Conservation (phyloP, 2,329 filamentous ascomycete species). For the Alternaria solani region DNA sequence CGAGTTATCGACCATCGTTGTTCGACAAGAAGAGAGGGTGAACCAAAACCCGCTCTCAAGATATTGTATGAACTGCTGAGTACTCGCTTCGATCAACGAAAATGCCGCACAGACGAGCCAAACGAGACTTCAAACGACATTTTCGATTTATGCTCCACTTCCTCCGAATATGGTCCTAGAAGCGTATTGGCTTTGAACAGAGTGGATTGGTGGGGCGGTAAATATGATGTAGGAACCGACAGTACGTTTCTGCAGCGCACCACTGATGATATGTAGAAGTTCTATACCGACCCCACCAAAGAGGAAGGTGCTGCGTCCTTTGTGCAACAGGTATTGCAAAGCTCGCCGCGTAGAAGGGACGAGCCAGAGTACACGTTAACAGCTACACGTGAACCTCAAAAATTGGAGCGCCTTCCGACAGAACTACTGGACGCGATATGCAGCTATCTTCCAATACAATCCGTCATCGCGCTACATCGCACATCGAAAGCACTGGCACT, state of each 20-base stretch:
- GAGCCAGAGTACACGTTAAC: neutral
- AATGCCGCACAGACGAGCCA: neutral
- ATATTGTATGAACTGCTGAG: constrained; percentile 24
- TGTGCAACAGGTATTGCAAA: constrained; percentile 20
- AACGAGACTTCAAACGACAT: constrained; percentile 25
- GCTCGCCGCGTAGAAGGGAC: constrained; percentile 11
- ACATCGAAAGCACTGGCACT: constrained; percentile 27
- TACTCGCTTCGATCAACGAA: constrained; percentile 10
- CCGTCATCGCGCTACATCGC: constrained; percentile 29
- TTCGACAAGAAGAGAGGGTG: neutral
- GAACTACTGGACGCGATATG: constrained; percentile 31
- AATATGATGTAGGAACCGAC: constrained; percentile 28
- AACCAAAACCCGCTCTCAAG: constrained; percentile 11
- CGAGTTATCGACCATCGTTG: constrained; percentile 22
- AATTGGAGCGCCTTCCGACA: constrained; percentile 26
- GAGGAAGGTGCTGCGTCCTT: constrained; percentile 16
- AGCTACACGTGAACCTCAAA: constrained; percentile 3
- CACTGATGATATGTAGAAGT: constrained; percentile 27
- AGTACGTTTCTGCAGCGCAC: neutral
- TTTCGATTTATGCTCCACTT: constrained; percentile 22
- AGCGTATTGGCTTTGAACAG: constrained; percentile 30
- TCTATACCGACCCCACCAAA: constrained; percentile 31
- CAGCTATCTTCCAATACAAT: constrained; percentile 21
- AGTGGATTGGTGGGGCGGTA: constrained; percentile 36
- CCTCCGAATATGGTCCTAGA: constrained; percentile 23